A percentile compares a stretch with the other conserved stretches of the same genome.
Conservation (phyloP, 2,329 filamentous ascomycete genomes). For the Arthrobotrys musiformis region DNA sequence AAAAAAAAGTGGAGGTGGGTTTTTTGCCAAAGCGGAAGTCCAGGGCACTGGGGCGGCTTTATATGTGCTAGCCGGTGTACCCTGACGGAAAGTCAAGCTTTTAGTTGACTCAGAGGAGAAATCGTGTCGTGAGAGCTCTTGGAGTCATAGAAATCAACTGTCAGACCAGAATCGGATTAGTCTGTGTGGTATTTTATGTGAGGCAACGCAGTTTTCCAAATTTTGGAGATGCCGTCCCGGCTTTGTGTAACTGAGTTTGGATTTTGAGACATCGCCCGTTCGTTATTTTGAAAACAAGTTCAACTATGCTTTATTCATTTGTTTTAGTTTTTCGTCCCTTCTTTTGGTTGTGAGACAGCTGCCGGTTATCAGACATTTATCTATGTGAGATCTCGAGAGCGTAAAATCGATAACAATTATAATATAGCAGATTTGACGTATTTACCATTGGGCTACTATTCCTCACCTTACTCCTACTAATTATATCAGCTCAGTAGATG, state of each 20-base stretch:
- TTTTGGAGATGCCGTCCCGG: background rate
- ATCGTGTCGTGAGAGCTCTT: conserved; percentile 7
- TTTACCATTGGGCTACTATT: too few relatives aligned
- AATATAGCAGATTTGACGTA: too few relatives aligned
- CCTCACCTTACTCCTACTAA: too few relatives aligned
- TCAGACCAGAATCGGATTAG: background rate
- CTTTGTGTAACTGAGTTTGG: background rate
- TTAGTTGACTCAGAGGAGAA: conserved; percentile 22
- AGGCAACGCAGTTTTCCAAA: conserved; percentile 7
- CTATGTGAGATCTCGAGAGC: too few relatives aligned
- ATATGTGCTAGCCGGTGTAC: conserved; percentile 32
- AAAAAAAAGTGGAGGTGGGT: conserved; percentile 38
- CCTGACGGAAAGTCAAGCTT: background rate
- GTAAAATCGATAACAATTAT: too few relatives aligned
- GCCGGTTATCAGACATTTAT: too few relatives aligned
- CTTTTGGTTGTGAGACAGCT: too few relatives aligned
- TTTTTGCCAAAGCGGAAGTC: conserved; percentile 37
- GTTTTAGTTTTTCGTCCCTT: too few relatives aligned
- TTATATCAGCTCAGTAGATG: too few relatives aligned
- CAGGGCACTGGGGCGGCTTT: conserved; percentile 45
- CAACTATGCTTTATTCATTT: too few relatives aligned
- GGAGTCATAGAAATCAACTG: conserved; percentile 31
- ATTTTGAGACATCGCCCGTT: too few relatives aligned
- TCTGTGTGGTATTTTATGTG: conserved; percentile 33
- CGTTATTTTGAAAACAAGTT: too few relatives aligned